Conservation (phyloP, 441 rosid species). For the Erodium texanum region DNA sequence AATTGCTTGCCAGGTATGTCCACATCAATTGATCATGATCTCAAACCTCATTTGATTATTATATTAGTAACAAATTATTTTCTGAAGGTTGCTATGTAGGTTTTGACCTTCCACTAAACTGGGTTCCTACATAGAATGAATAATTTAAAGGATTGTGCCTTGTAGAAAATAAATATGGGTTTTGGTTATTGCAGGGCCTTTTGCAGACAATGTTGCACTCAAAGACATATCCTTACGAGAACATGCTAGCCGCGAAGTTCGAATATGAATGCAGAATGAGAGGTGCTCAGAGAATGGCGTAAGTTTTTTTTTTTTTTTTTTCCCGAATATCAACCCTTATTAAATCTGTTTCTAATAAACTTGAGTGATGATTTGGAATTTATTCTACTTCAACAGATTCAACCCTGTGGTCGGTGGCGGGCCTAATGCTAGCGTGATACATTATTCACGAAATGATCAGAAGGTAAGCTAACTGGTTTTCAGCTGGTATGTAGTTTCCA, state of each 20-base stretch:
- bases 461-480: conserved; percentile 38
- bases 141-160: background rate
- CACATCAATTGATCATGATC: conserved; percentile 2
- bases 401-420: conserved; percentile 98
- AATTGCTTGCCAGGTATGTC: conserved; percentile 87
- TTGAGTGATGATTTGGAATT: conserved; percentile 14
- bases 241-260: conserved; percentile 65
- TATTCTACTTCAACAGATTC: conserved; percentile 42
- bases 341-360: background rate
- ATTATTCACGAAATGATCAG: conserved; percentile 92
- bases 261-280: conserved; percentile 87
- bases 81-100: background rate
- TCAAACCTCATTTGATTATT: background rate
- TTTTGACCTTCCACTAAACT: background rate
- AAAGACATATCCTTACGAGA: conserved; percentile 62
- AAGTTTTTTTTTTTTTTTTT: conserved; percentile 40
- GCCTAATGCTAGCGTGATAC: conserved; percentile 73
- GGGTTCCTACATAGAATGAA: background rate
- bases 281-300: conserved; percentile 99
- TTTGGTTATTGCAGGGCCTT: conserved; percentile 49
- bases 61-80: background rate
- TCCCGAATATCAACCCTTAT: no score
- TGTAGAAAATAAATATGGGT: background rate
- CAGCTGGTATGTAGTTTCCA: conserved; percentile 11
- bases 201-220: conserved; percentile 89